These are phyloP conservation scores for Pythium guiyangense DNA, from an alignment of 352 stramenopile genomes.

Conservation along the genomic window DNA sequence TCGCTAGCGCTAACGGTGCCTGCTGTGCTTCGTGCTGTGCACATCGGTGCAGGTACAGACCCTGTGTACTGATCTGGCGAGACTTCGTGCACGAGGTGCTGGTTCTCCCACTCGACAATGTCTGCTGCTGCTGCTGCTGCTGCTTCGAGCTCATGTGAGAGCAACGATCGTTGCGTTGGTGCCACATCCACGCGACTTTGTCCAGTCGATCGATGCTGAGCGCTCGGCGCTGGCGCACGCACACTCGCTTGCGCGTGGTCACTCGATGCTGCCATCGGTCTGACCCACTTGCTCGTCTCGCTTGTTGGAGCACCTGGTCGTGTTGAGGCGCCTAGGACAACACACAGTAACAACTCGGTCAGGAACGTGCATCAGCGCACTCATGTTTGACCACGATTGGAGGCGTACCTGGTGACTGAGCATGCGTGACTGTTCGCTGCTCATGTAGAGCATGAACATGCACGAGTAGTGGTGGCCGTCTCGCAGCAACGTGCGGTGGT, in stretches of 20 bases:
- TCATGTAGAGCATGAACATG: no score
- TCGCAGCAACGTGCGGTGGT: no score
- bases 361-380: no score
- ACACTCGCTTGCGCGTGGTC: background rate
- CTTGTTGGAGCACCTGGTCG: no score
- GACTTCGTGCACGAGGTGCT: conserved; percentile 12
- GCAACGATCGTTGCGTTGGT: conserved; percentile 2
- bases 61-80: conserved; percentile 7
- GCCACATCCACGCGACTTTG: background rate
- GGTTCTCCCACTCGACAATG: conserved; percentile 18
- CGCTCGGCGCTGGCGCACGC: background rate
- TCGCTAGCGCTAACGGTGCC: conserved; percentile 4
- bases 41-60: background rate
- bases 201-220: conserved; percentile 6
- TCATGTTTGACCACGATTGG: no score
- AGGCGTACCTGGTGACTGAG: no score
- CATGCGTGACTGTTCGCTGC: no score
- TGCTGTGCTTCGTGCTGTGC: background rate
- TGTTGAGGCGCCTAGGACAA: no score
- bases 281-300: no score
- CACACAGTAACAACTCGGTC: no score
- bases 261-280: background rate
- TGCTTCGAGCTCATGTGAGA: conserved; percentile 21
- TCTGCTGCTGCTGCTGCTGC: no score
- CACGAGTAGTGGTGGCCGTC: no score